phyloP scores from a whole-genome alignment of 768 basidiomycete genomes.

The Termitomyces sp. region DNA sequence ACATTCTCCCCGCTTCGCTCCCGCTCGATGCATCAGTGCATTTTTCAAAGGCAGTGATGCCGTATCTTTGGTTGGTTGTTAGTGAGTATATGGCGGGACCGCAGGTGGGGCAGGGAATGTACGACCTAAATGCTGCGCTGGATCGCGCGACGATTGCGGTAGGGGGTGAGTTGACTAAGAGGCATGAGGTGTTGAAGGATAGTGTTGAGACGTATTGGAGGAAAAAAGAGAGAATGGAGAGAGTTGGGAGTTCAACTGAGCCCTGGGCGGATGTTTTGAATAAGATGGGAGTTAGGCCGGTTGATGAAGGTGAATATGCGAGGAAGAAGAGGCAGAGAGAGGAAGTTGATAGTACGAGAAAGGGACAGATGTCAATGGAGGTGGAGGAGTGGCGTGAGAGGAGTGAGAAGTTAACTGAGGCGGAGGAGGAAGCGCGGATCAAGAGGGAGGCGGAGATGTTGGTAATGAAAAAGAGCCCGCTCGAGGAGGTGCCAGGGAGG shows the following conservation, averaged over 20 bases:
- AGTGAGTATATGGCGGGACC: constrained; percentile 34
- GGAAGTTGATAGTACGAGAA: too few species aligned
- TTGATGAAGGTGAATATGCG: too few species aligned
- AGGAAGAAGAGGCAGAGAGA: too few species aligned
- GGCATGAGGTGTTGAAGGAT: constrained; percentile 57
- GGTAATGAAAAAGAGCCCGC: too few species aligned
- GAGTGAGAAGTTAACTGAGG: too few species aligned
- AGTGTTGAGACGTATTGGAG: too few species aligned
- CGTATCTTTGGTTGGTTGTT: constrained; percentile 64
- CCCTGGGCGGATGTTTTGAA: too few species aligned
- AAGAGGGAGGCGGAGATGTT: not conserved
- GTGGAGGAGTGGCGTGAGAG: not conserved
- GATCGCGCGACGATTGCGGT: constrained; percentile 69
- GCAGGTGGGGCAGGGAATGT: constrained; percentile 15
- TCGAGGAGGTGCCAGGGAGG: not conserved
- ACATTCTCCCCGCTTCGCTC: constrained; percentile 85
- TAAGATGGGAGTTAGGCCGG: too few species aligned
- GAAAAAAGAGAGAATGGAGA: too few species aligned
- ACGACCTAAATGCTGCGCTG: constrained; percentile 39
- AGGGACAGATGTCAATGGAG: too few species aligned
- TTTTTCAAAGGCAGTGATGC: constrained; percentile 64
- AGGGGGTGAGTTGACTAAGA: constrained; percentile 48
- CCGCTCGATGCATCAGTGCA: constrained; percentile 78
- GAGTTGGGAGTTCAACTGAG: too few species aligned
- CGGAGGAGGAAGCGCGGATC: too few species aligned